Base-by-base conservation (phyloP, 23 red algal species). In the Gracilaria gracilis region DNA sequence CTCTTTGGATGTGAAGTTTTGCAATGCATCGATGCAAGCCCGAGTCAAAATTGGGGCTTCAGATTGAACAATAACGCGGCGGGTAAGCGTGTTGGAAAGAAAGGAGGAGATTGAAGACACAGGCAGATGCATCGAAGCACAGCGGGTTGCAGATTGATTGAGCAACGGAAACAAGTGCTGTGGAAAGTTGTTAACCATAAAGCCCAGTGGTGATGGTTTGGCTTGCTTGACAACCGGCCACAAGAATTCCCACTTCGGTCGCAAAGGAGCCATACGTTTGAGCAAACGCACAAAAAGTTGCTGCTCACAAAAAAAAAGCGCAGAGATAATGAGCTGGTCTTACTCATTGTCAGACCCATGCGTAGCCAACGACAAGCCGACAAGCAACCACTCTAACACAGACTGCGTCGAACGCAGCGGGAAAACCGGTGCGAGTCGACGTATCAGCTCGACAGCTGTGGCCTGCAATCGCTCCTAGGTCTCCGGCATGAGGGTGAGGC, bases 261-360 rank as follows among this genome's bases (percentile, higher is more conserved):
- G 66, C 35, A 29, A 23, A 8, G 57, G 32, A 7, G 57, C 35
- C 34, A 83, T 66, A 9, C 32, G 2, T 0, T 57, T 61, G 11
- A 82, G 33, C 28, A 92, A n/a, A 16, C 33, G 28, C 28, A 55
- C 77, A 59, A 92, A 92, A n/a, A 25, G 12, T 0, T 23, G 38
- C 9, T n/a, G 12, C 33, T 73, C 77, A 28, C 42, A 57, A 34
- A 67, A 92, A n/a, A 77, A 61, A 5, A 92, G 77, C 37, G 62
- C 75, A 33, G 75, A n/a, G n/a, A 67, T 38, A 19, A 92, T 5
- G 6, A 92, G 61, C 39, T 75, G 54, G 47, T 92, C 77, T 1
- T 81, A 75, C 88, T 92, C 88, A 5, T 33, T 6, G 17, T 70
- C 61, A 3, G 67, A 59, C 6, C 67, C 67, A 27, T 50, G 67